Base-by-base conservation (phyloP, 2,329 filamentous ascomycete genomes). In the Stemphylium lycopersici region DNA sequence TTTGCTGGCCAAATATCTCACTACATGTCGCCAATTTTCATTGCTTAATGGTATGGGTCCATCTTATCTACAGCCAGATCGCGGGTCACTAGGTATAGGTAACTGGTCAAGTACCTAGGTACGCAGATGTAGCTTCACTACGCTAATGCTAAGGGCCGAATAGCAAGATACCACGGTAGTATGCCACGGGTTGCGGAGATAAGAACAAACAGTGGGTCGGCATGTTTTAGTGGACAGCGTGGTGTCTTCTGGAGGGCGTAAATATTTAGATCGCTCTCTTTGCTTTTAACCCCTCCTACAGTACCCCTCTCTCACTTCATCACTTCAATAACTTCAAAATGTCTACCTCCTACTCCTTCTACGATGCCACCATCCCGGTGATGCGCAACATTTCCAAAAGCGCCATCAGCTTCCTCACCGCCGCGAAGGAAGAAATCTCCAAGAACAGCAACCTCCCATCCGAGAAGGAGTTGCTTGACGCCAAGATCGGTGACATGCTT, bases 321-420 rank as follows among this genome's bases (percentile, higher is more conserved):
- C 20, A 36, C 33, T 20, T 44, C 18, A 15, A 37, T n/a, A 18
- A 13, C n/a, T 49, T 49, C 41, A 57, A 22, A 16, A 65, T 65
- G 62, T 52, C 62, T 24, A 24, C 60, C 32, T 57, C 57, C 16
- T 59, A 59, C 47, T 55, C 54, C 29, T 66, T 65, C 51, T 63
- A 63, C 45, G 54, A 59, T 22, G 55, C 55, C 6, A 61, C 58
- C 32, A 18, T 67, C 16, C 62, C 65, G 0, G 48, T 52, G 13
- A 33, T 67, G 16, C 46, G 51, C 20, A 59, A 39, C 20, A 48
- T 59, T 15, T 34, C 40, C 42, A 38, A 36, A 7, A 47, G 53
- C 45, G 65, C 58, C 18, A 58, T 66, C 36, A 53, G 26, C 58
- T 59, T 56, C 36, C 48, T 67, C 8, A 57, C 56, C 16, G 18